These are phyloP conservation scores for Vicia villosa DNA, from an alignment of 306 rosid genomes.

Conservation along the genomic window DNA sequence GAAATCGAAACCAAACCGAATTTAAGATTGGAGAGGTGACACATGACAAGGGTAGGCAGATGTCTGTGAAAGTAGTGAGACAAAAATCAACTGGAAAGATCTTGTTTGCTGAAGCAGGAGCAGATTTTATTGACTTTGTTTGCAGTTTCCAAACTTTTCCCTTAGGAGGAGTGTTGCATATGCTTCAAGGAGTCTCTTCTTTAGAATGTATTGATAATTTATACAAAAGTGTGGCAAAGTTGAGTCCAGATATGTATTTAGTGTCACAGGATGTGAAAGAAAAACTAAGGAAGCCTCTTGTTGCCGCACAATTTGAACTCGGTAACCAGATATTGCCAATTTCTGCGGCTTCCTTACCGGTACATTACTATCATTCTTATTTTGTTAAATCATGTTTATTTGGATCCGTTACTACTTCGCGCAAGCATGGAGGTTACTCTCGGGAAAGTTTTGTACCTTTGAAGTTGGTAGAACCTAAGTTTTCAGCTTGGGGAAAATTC, in stretches of 20 bases:
- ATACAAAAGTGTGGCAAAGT: neutral
- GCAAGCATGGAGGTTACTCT: no score
- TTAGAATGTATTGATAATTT: neutral
- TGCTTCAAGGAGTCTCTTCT: neutral
- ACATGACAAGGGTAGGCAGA: neutral
- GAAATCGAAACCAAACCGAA: no score
- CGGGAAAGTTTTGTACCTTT: no score
- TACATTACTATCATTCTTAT: no score
- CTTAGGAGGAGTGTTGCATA: constrained; percentile 16
- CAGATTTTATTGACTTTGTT: constrained; percentile 9
- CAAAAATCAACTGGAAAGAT: constrained; percentile 6
- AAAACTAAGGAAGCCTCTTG: neutral
- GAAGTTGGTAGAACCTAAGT: no score
- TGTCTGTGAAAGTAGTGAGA: neutral
- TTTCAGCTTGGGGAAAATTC: no score
- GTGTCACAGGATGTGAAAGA: neutral
- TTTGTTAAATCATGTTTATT: no score
- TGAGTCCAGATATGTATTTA: neutral
- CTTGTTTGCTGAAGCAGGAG: neutral
- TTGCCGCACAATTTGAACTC: no score
- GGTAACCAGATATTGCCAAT: no score
- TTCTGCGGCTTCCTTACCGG: no score
- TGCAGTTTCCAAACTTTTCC: constrained; percentile 25
- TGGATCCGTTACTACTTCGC: no score
- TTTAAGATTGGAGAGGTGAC: neutral